phyloP scores from a whole-genome alignment of 1,139 yeast species.

The Yamadazyma sp. region DNA sequence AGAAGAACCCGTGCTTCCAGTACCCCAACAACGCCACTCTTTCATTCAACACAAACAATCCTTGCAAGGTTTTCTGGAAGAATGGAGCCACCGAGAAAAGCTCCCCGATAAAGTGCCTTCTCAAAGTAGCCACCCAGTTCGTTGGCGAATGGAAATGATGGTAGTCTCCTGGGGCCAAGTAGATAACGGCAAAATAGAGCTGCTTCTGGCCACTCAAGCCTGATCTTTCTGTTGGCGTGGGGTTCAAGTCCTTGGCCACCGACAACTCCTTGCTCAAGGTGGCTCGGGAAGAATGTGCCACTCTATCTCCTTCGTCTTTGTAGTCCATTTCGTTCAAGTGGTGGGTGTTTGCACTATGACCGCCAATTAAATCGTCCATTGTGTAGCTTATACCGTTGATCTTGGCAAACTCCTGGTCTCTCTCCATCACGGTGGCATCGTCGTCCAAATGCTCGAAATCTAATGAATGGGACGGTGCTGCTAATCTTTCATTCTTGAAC shows the following conservation, averaged over 20 bases:
- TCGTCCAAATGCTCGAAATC: slow-evolving; percentile 46
- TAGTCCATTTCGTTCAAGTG: slow-evolving; percentile 49
- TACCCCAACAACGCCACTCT: slow-evolving; percentile 93
- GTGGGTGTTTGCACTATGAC: slow-evolving; percentile 24
- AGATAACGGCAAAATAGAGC: slow-evolving; percentile 85
- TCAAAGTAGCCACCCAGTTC: slow-evolving; percentile 90
- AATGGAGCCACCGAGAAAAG: slow-evolving; percentile 95
- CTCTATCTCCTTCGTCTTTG: slow-evolving; percentile 61
- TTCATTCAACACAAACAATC: slow-evolving; percentile 88
- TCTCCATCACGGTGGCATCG: slow-evolving; percentile 43
- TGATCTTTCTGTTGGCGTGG: slow-evolving; percentile 32
- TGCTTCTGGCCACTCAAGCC: slow-evolving; percentile 47
- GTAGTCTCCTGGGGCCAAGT: slow-evolving; percentile 97
- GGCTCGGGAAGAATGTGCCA: slow-evolving; percentile 33
- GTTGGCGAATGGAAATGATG: slow-evolving; percentile 97
- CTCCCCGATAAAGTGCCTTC: slow-evolving; percentile 97
- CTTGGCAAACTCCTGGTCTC: slow-evolving; percentile 78
- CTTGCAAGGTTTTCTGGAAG: slow-evolving; percentile 83
- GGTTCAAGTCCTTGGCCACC: slow-evolving; percentile 42
- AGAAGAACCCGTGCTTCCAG: slow-evolving; percentile 96
- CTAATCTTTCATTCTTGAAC: slow-evolving; percentile 46
- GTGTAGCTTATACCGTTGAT: slow-evolving; percentile 75
- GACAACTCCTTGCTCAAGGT: slow-evolving; percentile 40
- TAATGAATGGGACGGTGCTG: slow-evolving; percentile 61
- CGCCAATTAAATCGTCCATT: slow-evolving; percentile 67